Percentiles rank a stretch among this genome's conserved stretches.
Evolutionary conservation across 306 rosid species (phyloP).

Genomic region (Sophora flavescens): DNA sequence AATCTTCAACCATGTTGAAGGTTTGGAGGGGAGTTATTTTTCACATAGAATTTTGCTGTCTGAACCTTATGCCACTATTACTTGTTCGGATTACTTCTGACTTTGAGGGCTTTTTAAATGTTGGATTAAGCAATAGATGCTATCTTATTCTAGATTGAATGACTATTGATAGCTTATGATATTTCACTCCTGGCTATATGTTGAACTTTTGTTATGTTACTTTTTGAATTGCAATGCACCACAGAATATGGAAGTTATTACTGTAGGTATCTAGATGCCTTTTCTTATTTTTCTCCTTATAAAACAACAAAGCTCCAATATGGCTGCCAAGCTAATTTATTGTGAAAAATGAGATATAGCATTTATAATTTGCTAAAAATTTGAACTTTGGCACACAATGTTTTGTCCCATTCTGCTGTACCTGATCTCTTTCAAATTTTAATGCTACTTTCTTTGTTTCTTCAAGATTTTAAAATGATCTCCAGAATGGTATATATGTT

Average conservation of each 20-base stretch:
- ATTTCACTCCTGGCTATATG: background rate
- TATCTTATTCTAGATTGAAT: background rate
- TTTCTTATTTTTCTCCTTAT: background rate
- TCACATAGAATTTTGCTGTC: conserved; percentile 1
- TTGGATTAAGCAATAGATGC: conserved; percentile 16
- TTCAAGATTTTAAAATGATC: conserved; percentile 20
- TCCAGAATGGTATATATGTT: background rate
- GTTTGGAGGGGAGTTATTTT: background rate
- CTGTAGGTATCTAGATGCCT: background rate
- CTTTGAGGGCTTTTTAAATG: conserved; percentile 4
- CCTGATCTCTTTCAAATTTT: background rate
- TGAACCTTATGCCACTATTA: background rate
- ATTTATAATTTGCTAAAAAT: background rate
- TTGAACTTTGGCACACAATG: background rate
- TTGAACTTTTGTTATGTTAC: background rate
- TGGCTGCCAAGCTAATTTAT: background rate
- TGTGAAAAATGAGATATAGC: conserved; percentile 27
- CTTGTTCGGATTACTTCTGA: conserved; percentile 23
- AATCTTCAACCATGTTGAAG: background rate
- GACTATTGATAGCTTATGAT: background rate
- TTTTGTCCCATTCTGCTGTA: background rate
- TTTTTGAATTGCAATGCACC: conserved; percentile 21
- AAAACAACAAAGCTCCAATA: background rate
- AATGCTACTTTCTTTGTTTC: conserved; percentile 1
- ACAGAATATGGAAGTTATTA: background rate